Evolutionary conservation across 2,329 filamentous ascomycete species (phyloP).

Genomic region (Sporothrix brasiliensis): DNA sequence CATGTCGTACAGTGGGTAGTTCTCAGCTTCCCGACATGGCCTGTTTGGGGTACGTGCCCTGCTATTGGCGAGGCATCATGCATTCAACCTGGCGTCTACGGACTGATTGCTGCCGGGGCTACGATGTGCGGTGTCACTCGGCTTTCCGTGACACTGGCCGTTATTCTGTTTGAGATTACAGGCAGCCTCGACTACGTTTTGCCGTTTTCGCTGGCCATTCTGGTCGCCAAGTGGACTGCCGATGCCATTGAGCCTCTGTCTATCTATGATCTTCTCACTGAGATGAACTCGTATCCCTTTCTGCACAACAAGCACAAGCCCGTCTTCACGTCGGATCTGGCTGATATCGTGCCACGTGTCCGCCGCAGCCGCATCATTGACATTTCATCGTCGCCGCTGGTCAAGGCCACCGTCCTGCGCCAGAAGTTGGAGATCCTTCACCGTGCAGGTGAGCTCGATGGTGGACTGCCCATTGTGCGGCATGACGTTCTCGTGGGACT

Average conservation of each 20-base stretch:
- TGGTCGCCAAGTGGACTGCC: constrained; percentile 97
- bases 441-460: constrained; percentile 84
- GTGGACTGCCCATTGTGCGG: constrained; percentile 83
- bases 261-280: constrained; percentile 93
- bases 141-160: constrained; percentile 87
- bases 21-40: constrained; percentile 69
- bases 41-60: constrained; percentile 75
- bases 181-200: constrained; percentile 93
- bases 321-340: constrained; percentile 83
- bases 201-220: constrained; percentile 87
- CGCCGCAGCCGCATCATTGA: constrained; percentile 82
- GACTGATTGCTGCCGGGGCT: constrained; percentile 88
- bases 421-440: constrained; percentile 81
- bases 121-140: constrained; percentile 98
- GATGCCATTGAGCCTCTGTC: constrained; percentile 92
- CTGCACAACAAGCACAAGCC: constrained; percentile 96
- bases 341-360: constrained; percentile 78
- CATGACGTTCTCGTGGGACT: constrained; percentile 80
- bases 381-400: constrained; percentile 77
- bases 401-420: constrained; percentile 75
- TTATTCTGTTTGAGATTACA: constrained; percentile 94
- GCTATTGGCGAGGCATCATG: constrained; percentile 74
- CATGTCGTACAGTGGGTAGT: constrained; percentile 83
- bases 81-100: constrained; percentile 96
- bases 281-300: constrained; percentile 97